phyloP scores from a whole-genome alignment of 2,329 filamentous ascomycete genomes.

The Penicillium digitatum region DNA sequence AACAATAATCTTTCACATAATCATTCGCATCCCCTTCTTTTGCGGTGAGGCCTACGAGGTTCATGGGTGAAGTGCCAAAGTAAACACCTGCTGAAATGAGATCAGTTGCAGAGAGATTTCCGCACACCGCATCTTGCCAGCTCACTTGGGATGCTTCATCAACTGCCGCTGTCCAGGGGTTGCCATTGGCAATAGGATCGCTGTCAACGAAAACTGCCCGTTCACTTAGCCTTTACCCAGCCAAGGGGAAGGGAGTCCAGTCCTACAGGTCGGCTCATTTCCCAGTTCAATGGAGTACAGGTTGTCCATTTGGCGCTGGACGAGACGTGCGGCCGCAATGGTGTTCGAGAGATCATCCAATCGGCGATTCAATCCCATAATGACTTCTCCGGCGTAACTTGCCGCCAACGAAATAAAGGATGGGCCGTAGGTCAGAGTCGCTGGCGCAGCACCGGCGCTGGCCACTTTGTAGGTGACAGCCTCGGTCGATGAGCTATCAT shows the following conservation, averaged over 20 bases:
- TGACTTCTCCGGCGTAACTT: conserved; percentile 49
- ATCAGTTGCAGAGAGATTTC: conserved; percentile 25
- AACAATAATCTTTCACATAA: conserved; percentile 45
- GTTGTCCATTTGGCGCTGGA: conserved; percentile 46
- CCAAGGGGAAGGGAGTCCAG: background rate
- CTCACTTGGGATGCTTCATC: conserved; percentile 33
- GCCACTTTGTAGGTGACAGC: conserved; percentile 53
- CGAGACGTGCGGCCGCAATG: conserved; percentile 49
- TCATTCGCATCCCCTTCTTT: conserved; percentile 37
- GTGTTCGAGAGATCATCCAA: conserved; percentile 54
- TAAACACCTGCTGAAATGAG: conserved; percentile 37
- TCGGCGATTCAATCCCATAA: conserved; percentile 52
- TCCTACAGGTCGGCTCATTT: conserved; percentile 55
- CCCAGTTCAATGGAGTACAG: conserved; percentile 55
- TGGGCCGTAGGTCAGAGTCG: conserved; percentile 51
- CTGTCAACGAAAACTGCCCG: conserved; percentile 21
- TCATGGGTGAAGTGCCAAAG: conserved; percentile 35
- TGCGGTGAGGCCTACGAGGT: conserved; percentile 35
- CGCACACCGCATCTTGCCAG: conserved; percentile 35
- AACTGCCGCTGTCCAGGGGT: conserved; percentile 30
- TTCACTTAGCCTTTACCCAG: background rate
- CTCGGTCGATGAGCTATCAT: conserved; percentile 44
- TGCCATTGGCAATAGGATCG: conserved; percentile 27
- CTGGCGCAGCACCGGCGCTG: conserved; percentile 47
- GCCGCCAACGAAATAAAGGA: conserved; percentile 51